These are phyloP conservation scores for Phytopythium aichiense DNA, from an alignment of 352 stramenopile species.

Conservation along the genomic window DNA sequence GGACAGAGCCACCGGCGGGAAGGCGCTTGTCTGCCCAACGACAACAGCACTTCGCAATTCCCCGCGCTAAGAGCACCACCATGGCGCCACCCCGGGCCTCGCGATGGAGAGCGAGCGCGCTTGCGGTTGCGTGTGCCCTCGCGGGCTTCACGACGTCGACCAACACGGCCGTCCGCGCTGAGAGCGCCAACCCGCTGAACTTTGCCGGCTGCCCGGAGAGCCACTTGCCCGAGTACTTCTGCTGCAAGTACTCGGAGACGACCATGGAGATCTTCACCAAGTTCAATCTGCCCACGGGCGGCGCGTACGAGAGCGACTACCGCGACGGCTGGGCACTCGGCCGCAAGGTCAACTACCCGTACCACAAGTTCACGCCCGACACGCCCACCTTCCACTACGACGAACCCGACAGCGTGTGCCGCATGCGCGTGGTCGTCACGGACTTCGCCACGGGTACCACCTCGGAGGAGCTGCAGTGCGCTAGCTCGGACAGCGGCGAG, in stretches of 20 bases:
- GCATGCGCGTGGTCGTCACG: slow-evolving; percentile 15
- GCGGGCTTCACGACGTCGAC: neutral
- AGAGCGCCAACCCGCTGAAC: slow-evolving; percentile 10
- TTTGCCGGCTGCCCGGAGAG: slow-evolving; percentile 26
- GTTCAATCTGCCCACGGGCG: slow-evolving; percentile 22
- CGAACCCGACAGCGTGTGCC: slow-evolving; percentile 19
- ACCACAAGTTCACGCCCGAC: slow-evolving; percentile 23
- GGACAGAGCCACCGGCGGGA: neutral
- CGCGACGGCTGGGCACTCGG: slow-evolving; percentile 16
- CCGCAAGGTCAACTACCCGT: slow-evolving; percentile 31
- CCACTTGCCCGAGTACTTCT: slow-evolving; percentile 31
- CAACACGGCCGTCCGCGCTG: neutral
- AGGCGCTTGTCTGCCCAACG: neutral
- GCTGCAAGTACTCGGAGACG: slow-evolving; percentile 20
- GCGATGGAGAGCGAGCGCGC: neutral
- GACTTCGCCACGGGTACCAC: slow-evolving; percentile 15
- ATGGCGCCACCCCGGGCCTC: neutral
- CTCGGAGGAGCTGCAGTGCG: slow-evolving; percentile 27
- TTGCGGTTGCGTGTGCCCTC: neutral
- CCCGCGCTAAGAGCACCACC: neutral
- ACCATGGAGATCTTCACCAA: slow-evolving; percentile 29
- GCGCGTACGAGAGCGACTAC: slow-evolving; percentile 25
- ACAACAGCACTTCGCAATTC: neutral
- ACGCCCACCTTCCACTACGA: slow-evolving; percentile 28
- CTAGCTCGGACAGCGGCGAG: slow-evolving; percentile 4